phyloP scores from a whole-genome alignment of 805 yeast species.

The Spathaspora hagerdaliae region DNA sequence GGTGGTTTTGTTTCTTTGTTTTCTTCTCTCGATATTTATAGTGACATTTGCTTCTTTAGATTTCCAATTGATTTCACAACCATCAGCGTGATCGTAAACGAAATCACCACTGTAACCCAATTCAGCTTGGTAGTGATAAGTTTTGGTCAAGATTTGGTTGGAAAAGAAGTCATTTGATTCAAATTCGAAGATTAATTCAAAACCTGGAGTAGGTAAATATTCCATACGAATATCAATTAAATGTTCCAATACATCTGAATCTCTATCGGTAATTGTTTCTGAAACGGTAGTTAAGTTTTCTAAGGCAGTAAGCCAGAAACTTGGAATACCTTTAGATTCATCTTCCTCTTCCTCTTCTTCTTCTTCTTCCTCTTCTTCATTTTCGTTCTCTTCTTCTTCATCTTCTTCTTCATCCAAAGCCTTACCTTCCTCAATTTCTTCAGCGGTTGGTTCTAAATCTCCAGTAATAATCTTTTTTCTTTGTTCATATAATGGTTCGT shows the following conservation, averaged over 20 bases:
- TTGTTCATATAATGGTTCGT: slow-evolving; percentile 70
- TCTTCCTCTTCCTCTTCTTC: slow-evolving; percentile 43
- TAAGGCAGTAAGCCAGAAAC: slow-evolving; percentile 95
- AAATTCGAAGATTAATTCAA: slow-evolving; percentile 81
- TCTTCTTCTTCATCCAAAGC: slow-evolving; percentile 57
- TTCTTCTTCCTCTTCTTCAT: slow-evolving; percentile 37
- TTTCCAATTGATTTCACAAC: slow-evolving; percentile 79
- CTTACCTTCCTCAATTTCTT: slow-evolving; percentile 77
- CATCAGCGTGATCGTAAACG: slow-evolving; percentile 95
- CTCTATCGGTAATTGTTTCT: slow-evolving; percentile 85
- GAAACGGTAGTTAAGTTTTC: slow-evolving; percentile 79
- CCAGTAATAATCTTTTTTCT: slow-evolving; percentile 76
- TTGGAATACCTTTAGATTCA: slow-evolving; percentile 73
- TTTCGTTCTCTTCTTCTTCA: slow-evolving; percentile 34
- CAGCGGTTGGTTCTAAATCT: slow-evolving; percentile 67
- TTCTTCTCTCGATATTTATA: slow-evolving; percentile 83
- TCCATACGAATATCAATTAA: slow-evolving; percentile 71
- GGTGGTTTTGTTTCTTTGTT: slow-evolving; percentile 94
- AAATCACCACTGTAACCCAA: slow-evolving; percentile 94
- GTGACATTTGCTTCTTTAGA: slow-evolving; percentile 81
- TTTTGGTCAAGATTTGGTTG: slow-evolving; percentile 70
- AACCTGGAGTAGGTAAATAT: slow-evolving; percentile 83
- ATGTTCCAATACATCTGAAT: slow-evolving; percentile 71
- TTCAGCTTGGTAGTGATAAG: slow-evolving; percentile 91
- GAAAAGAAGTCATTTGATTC: slow-evolving; percentile 70